phyloP scores from a whole-genome alignment of 176 grass and related monocot species.

The Bolboschoenus planiculmis region DNA sequence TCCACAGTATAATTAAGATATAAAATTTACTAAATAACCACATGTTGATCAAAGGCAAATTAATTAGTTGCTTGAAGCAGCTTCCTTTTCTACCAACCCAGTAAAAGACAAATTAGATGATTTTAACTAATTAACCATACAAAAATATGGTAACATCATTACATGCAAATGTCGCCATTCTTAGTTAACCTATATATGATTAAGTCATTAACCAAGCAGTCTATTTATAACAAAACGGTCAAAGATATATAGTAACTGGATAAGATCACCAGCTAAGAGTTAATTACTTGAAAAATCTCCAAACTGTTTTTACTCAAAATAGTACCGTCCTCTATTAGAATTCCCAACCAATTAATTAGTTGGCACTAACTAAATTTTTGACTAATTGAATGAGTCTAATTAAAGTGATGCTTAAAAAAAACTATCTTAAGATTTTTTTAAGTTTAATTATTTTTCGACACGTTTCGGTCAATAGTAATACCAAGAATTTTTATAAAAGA shows the following conservation, averaged over 20 bases:
- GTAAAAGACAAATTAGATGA: background rate
- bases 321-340: background rate
- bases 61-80: background rate
- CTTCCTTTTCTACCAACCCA: background rate
- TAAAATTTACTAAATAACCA: background rate
- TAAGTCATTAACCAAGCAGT: background rate
- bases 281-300: slow-evolving; percentile 9
- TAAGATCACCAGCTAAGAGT: slow-evolving; percentile 19
- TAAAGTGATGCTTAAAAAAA: background rate
- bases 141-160: background rate
- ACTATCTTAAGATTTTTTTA: background rate
- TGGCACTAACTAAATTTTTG: background rate
- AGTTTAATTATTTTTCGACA: background rate
- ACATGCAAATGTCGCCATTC: background rate
- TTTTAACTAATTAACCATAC: background rate
- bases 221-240: background rate
- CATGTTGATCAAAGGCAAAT: background rate
- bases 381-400: background rate
- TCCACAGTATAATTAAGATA: no score
- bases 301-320: background rate
- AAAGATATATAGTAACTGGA: background rate
- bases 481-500: background rate
- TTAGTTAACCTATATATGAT: background rate
- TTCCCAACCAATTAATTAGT: background rate
- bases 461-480: background rate